phyloP scores from a whole-genome alignment of 2,329 filamentous ascomycete species.

The Penicillium decumbens region DNA sequence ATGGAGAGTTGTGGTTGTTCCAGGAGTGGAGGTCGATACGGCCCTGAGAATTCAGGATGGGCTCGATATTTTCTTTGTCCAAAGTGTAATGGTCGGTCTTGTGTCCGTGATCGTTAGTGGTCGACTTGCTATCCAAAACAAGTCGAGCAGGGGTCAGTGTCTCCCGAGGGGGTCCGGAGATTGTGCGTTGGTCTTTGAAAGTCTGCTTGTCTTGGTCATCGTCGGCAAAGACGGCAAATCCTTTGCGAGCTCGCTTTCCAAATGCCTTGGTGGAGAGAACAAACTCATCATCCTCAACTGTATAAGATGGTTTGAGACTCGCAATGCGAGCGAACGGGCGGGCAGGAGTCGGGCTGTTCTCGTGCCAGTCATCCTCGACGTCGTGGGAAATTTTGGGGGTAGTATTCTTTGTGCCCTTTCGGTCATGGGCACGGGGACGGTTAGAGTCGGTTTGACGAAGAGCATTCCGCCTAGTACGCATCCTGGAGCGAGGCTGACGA shows the following conservation, averaged over 20 bases:
- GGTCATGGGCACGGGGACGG: conserved; percentile 25
- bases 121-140: conserved; percentile 20
- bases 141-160: conserved; percentile 22
- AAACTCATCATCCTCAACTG: conserved; percentile 32
- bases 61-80: conserved; percentile 41
- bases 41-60: conserved; percentile 25
- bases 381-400: conserved; percentile 5
- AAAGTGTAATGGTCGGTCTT: conserved; percentile 8
- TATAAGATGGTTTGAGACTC: conserved; percentile 18
- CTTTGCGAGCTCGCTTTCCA: conserved; percentile 27
- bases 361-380: conserved; percentile 12
- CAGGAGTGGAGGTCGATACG: conserved; percentile 26
- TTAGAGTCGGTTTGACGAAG: conserved; percentile 35
- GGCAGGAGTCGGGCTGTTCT: conserved; percentile 17
- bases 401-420: conserved; percentile 23
- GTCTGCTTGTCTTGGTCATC: conserved; percentile 6
- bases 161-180: conserved; percentile 4
- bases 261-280: conserved; percentile 30
- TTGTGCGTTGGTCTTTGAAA: conserved; percentile 9
- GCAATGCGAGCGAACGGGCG: conserved; percentile 18
- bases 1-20: conserved; percentile 24
- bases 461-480: conserved; percentile 17
- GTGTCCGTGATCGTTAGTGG: conserved; percentile 10
- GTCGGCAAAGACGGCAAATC: conserved; percentile 40
- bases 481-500: conserved; percentile 27